Evolutionary conservation across 208 protist species (phyloP).

Genomic region (Crithidia brevicula): DNA sequence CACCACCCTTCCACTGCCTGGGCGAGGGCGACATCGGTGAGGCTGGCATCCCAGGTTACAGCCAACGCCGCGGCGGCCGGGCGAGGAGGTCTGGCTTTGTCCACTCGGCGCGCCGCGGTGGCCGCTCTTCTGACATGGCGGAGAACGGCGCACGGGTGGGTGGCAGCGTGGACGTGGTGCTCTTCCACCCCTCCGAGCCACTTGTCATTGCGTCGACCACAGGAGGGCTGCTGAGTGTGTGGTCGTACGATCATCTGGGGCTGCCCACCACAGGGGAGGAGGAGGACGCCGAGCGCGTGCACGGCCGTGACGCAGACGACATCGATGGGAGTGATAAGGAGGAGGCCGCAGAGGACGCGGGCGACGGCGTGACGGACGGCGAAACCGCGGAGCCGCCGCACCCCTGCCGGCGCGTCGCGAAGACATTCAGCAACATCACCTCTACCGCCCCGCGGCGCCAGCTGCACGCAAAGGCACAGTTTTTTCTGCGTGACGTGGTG

Average conservation of each 20-base stretch:
- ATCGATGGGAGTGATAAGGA: constrained; percentile 8
- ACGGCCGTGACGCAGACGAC: background rate
- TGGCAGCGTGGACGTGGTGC: constrained; percentile 25
- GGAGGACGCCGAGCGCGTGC: constrained; percentile 10
- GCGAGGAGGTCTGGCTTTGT: background rate
- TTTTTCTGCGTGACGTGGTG: constrained; percentile 36
- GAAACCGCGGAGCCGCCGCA: background rate
- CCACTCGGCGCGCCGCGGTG: background rate
- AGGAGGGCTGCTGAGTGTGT: constrained; percentile 62
- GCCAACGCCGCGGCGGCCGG: constrained; percentile 8
- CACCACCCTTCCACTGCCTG: constrained; percentile 23
- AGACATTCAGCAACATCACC: background rate
- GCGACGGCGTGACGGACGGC: constrained; percentile 1
- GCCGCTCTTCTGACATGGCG: background rate
- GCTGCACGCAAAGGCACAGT: constrained; percentile 28
- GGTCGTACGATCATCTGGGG: constrained; percentile 41
- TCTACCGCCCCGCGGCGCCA: background rate
- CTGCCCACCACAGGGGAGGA: background rate
- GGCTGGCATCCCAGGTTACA: constrained; percentile 18
- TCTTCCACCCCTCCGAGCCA: constrained; percentile 68
- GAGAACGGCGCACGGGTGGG: background rate
- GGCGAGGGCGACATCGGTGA: constrained; percentile 26
- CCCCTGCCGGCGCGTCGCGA: background rate
- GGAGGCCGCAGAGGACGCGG: background rate
- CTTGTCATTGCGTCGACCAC: constrained; percentile 60